Base-by-base conservation (phyloP, 163 green algal species). In the Scenedesmus sp. region DNA sequence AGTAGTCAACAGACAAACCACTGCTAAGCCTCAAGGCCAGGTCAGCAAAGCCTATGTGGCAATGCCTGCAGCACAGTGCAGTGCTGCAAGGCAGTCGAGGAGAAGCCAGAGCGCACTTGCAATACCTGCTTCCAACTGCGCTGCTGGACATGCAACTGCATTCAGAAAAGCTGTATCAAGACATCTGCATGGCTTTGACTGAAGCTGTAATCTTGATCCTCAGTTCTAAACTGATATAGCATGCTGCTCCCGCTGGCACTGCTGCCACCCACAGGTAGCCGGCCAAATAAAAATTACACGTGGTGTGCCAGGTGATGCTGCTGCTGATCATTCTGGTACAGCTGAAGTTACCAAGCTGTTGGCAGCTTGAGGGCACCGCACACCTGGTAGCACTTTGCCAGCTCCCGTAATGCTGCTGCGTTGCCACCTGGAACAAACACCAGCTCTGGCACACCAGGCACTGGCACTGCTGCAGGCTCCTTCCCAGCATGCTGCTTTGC, bases 311-410 rank as follows among this genome's bases (percentile, higher is more conserved):
- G 6, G 16, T 35, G 30, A 53, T 42, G n/a, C 16, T 59, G 46
- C 53, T 68, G 53, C 53, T 24, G 16, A 26, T 24, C 18, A 26
- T 68, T 22, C 53, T 68, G 26, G 26, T 24, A 26, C 15, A 68
- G 15, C 13, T 10, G 10, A 53, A 40, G 30, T 40, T 26, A 4
- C 30, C 30, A 40, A 30, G 65, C 65, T 76, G 65, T 30, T 76
- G 30, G 6, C 6, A 20, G 70, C 61, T 53, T 70, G 30, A 68
- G 9, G 0, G 7, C 1, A 10, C 42, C 16, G 35, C 15, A 44
- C 44, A 95, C 95, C 82, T 94, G 90, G 59, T 96, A 96, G 9
- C 89, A 89, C 40, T 94, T 95, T 3, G 93, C 91, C 13, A 97
- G 90, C 90, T 98, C 96, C 43, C 93, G 86, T 1, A 97, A 59